Evolutionary conservation across 2,329 filamentous ascomycete species (phyloP).

Genomic region (Xylaria sp.): DNA sequence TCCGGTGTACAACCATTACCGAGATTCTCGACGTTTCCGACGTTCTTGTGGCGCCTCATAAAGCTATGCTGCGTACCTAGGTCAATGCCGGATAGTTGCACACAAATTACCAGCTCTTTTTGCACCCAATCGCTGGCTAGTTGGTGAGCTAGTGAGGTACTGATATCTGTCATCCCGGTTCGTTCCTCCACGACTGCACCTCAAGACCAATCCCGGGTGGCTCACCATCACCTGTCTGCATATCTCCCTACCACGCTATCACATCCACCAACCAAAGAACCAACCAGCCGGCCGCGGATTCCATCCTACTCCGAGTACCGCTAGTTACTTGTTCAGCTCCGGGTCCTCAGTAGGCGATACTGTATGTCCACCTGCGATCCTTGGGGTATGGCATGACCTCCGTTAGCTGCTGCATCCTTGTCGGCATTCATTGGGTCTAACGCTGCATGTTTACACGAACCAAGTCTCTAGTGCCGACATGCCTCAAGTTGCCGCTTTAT

Average conservation of each 20-base stretch:
- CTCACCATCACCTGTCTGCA: conserved; percentile 25
- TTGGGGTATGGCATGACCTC: conserved; percentile 35
- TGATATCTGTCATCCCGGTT: conserved; percentile 31
- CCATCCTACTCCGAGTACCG: conserved; percentile 28
- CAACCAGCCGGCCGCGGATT: conserved; percentile 27
- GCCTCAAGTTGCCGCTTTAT: conserved; percentile 27
- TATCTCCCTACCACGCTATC: conserved; percentile 26
- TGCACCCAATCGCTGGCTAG: conserved; percentile 34
- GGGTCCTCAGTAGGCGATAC: conserved; percentile 36
- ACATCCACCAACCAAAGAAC: conserved; percentile 24
- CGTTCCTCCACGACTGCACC: conserved; percentile 23
- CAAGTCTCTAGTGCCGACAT: conserved; percentile 25
- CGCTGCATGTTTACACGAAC: conserved; percentile 22
- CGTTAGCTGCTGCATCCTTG: conserved; percentile 16
- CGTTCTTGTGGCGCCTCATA: conserved; percentile 17
- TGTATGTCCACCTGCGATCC: conserved; percentile 34
- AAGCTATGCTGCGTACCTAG: conserved; percentile 27
- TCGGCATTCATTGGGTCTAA: conserved; percentile 23
- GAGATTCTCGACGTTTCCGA: conserved; percentile 14
- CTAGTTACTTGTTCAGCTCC: conserved; percentile 26
- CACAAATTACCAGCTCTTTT: conserved; percentile 37
- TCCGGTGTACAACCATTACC: conserved; percentile 18
- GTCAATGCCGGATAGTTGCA: conserved; percentile 23
- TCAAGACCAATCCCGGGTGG: conserved; percentile 25
- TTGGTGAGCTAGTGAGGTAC: no score